Evolutionary conservation across 2,329 filamentous ascomycete species (phyloP), one percentile per base, ranked within the genome.

Genomic region (Hirsutella rhossiliensis): DNA sequence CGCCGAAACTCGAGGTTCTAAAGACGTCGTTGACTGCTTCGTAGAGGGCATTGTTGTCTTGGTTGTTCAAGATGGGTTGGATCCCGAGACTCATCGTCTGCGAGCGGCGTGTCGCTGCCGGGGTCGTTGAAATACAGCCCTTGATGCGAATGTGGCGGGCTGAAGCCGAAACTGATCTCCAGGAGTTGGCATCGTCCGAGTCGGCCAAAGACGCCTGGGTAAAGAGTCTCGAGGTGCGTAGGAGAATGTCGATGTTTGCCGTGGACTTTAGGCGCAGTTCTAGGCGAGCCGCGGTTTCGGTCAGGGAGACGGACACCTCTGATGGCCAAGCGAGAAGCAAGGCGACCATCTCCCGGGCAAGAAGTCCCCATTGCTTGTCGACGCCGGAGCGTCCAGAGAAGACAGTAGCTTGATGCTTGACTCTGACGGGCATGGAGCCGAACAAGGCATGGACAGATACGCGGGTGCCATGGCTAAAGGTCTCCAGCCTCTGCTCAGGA

Each of bases 31-130:
- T 97, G 46, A 95, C 69, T 46, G 84, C 80, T 43, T 85, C 78
- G 52, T 85, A 94, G 0, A 97, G 60, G 7, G 84, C 62, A 46
- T 82, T 84, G 3, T 76, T 71, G 0, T 73, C 73, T 40, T 66
- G 63, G 4, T 72, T 67, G 20, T 75, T 65, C 2, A 66, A 57
- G 2, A 94, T 52, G 0, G 88, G 86, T 9, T 72, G 66, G 8
- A 88, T 74, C 0, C 86, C 88, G 23, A 95, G 62, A 5, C 84
- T 86, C 19, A 97, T 75, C 57, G 95, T 94, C 53, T 97, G 90
- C 2, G 78, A 66, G 18, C 76, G 75, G 50, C 80, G 87, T 1
- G 76, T 84, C 1, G 87, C 82, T 17, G 76, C 75, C 0, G 89
- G 86, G 1, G 69, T 62, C 1, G 82, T 67, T 3, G 80, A 94